Evolutionary conservation across 78 protist species (phyloP).

Genomic region (Fonticula alba): DNA sequence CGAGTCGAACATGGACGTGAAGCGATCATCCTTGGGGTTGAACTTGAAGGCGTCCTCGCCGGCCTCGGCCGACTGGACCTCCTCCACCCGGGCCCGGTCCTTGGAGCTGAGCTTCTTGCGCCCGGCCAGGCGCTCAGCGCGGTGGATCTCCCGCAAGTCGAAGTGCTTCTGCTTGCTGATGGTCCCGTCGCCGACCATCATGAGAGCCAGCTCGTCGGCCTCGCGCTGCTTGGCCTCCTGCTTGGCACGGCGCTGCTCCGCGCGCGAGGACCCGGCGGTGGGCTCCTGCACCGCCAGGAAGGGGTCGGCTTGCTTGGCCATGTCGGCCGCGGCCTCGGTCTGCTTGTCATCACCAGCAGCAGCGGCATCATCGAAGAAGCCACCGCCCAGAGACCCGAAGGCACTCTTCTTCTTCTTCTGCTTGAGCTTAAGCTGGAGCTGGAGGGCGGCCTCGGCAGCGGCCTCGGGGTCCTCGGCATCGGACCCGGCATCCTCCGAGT

Average conservation of each 20-base stretch:
- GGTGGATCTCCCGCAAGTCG: neutral
- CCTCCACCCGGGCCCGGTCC: neutral
- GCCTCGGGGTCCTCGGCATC: neutral
- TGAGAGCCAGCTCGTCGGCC: neutral
- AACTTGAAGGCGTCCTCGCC: constrained; percentile 9
- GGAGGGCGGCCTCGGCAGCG: neutral
- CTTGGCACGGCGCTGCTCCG: too few relatives aligned
- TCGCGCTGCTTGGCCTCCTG: neutral
- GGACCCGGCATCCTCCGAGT: neutral
- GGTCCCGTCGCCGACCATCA: neutral
- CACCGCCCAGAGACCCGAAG: too few relatives aligned
- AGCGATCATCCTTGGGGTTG: constrained; percentile 24
- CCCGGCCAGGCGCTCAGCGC: neutral
- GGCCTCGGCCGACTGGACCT: neutral
- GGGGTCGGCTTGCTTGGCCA: too few relatives aligned
- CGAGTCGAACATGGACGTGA: constrained; percentile 1
- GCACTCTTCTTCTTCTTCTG: too few relatives aligned
- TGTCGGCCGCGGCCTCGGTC: too few relatives aligned
- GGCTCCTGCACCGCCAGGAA: too few relatives aligned
- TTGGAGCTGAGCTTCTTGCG: neutral
- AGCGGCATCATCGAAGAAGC: too few relatives aligned
- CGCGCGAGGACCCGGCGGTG: too few relatives aligned
- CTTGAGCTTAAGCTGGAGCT: too few relatives aligned
- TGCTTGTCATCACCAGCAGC: too few relatives aligned
- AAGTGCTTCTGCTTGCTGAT: neutral